phyloP scores from a whole-genome alignment of 1,284 basidiomycete genomes.

The Microbotryum scabiosae region DNA sequence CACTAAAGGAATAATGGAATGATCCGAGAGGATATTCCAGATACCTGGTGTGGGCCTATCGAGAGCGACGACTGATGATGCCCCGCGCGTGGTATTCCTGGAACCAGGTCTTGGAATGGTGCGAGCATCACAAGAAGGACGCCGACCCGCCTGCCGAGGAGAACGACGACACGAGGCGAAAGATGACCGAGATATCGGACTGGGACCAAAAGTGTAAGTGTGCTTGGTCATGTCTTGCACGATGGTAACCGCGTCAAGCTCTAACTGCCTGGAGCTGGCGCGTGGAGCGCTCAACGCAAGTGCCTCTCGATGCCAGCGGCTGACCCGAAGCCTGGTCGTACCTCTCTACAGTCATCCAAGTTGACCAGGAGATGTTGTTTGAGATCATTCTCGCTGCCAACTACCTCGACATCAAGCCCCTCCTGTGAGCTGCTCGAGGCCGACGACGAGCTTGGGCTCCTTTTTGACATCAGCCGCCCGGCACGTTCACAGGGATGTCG shows the following conservation, averaged over 20 bases:
- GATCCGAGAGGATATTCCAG: too few relatives aligned
- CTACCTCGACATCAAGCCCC: conserved; percentile 98
- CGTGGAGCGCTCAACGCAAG: not conserved
- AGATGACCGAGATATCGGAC: conserved; percentile 94
- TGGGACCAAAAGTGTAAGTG: conserved; percentile 89
- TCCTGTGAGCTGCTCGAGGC: conserved; percentile 59
- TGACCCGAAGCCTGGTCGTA: not conserved
- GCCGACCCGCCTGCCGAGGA: conserved; percentile 68
- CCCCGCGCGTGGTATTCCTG: too few relatives aligned
- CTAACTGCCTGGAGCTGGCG: not conserved
- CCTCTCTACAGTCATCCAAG: conserved; percentile 34
- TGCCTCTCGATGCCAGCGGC: not conserved
- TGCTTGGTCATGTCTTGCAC: not conserved
- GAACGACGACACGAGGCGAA: conserved; percentile 90
- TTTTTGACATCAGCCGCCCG: not conserved
- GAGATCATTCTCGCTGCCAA: conserved; percentile 99
- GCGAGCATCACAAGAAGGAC: conserved; percentile 95
- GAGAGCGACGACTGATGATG: too few relatives aligned
- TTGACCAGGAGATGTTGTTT: conserved; percentile 59
- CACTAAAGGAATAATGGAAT: too few relatives aligned
- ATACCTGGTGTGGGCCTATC: too few relatives aligned
- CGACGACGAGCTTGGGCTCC: not conserved
- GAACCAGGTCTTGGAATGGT: conserved; percentile 88
- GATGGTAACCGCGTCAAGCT: not conserved
- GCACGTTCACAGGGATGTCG: conserved; percentile 67